Conservation (phyloP, 306 rosid species). For the Lithocarpus polystachyus region DNA sequence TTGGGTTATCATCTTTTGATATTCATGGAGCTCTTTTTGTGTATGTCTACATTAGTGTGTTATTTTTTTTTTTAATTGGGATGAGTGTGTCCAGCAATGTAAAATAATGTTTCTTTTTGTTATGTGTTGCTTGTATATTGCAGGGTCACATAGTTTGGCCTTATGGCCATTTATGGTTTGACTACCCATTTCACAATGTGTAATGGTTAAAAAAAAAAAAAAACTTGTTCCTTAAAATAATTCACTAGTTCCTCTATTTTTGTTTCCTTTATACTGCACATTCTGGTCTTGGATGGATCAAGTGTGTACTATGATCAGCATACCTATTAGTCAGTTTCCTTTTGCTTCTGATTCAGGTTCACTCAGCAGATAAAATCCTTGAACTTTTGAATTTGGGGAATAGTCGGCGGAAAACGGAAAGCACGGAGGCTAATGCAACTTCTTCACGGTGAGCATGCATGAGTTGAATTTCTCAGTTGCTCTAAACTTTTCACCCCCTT, state of each 20-base stretch:
- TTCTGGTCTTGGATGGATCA: background rate
- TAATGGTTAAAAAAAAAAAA: background rate
- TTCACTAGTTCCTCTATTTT: background rate
- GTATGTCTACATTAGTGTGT: background rate
- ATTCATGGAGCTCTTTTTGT: background rate
- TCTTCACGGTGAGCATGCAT: slow-evolving; percentile 46
- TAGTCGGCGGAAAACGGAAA: slow-evolving; percentile 61
- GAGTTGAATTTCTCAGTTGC: slow-evolving; percentile 5
- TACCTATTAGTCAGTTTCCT: background rate
- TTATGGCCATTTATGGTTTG: background rate
- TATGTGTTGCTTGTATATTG: background rate
- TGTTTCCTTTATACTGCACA: background rate
- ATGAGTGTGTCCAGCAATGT: background rate
- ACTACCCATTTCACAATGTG: background rate
- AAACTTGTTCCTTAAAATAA: background rate
- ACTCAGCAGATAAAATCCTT: slow-evolving; percentile 60
- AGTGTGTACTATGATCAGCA: background rate
- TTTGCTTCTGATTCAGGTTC: slow-evolving; percentile 43
- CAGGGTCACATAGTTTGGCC: background rate
- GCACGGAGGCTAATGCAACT: slow-evolving; percentile 61
- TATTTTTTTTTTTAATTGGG: background rate
- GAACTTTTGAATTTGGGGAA: slow-evolving; percentile 64
- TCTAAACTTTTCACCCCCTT: background rate
- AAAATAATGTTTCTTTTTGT: background rate
- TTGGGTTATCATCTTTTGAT: background rate